Conservation (phyloP, 1,284 basidiomycete genomes). For the Ceratobasidium theobromae region DNA sequence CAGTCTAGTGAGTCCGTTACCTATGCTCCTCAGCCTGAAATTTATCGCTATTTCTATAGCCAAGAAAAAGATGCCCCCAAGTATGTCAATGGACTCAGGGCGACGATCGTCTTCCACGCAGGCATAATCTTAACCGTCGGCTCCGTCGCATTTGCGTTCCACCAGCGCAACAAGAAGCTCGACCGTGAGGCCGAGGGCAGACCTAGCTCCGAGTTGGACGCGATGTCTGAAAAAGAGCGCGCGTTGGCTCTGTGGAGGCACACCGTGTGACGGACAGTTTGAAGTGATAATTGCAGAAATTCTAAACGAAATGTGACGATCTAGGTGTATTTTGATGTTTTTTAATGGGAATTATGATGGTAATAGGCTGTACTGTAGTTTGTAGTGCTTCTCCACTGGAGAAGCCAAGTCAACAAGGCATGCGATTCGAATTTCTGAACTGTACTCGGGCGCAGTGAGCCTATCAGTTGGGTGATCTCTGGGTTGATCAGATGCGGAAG, state of each 20-base stretch:
- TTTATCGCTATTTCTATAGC: background rate
- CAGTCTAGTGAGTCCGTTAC: conserved; percentile 16
- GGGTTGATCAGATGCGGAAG: no score
- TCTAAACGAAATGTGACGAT: background rate
- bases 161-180: conserved; percentile 12
- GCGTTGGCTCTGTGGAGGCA: conserved; percentile 26
- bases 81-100: conserved; percentile 30
- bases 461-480: no score
- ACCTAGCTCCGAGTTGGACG: background rate
- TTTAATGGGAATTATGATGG: no score
- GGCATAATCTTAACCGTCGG: conserved; percentile 13
- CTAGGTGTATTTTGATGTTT: background rate
- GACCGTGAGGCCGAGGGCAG: conserved; percentile 6
- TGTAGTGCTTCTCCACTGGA: no score
- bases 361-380: no score
- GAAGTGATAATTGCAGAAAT: background rate
- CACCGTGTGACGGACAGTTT: background rate
- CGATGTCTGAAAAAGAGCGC: conserved; percentile 25
- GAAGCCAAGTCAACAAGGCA: no score
- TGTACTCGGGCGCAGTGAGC: no score
- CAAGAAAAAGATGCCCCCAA: conserved; percentile 28
- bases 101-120: conserved; percentile 30
- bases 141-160: conserved; percentile 22
- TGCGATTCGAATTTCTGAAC: no score
- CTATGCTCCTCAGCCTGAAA: background rate